Conservation (phyloP, 2,329 filamentous ascomycete genomes). For the Ophioceras dolichostomum region DNA sequence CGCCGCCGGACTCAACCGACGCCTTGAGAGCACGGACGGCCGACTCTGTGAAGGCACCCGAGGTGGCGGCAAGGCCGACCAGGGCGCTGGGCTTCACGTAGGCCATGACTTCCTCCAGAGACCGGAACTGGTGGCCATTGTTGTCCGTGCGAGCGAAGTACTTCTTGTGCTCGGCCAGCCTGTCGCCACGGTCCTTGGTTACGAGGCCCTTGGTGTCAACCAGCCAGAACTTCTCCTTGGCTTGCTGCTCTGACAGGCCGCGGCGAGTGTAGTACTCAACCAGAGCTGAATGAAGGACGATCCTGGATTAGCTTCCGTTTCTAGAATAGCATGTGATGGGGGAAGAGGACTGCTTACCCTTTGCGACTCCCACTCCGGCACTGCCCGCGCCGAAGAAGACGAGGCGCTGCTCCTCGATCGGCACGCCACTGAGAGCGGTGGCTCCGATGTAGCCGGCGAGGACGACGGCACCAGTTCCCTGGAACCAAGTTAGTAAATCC, state of each 20-base stretch:
- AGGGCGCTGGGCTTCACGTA: slow-evolving; percentile 92
- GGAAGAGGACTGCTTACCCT: too few relatives aligned
- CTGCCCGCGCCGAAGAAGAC: slow-evolving; percentile 95
- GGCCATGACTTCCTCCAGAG: slow-evolving; percentile 81
- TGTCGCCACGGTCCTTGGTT: slow-evolving; percentile 84
- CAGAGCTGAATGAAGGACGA: too few relatives aligned
- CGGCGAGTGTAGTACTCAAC: slow-evolving; percentile 94
- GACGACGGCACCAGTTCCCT: slow-evolving; percentile 92
- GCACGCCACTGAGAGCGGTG: slow-evolving; percentile 76
- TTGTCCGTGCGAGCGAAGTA: slow-evolving; percentile 56
- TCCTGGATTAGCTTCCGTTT: too few relatives aligned
- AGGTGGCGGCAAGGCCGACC: slow-evolving; percentile 87
- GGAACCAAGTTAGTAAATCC: background rate
- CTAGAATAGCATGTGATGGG: too few relatives aligned
- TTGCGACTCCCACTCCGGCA: slow-evolving; percentile 90
- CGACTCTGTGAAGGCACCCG: slow-evolving; percentile 83
- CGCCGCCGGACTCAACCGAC: slow-evolving; percentile 47
- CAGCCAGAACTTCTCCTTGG: slow-evolving; percentile 88
- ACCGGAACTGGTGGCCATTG: slow-evolving; percentile 58
- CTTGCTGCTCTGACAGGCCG: slow-evolving; percentile 77
- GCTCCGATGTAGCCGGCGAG: slow-evolving; percentile 67
- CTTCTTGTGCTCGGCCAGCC: slow-evolving; percentile 80
- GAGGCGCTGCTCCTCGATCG: slow-evolving; percentile 79
- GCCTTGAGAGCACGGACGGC: slow-evolving; percentile 62
- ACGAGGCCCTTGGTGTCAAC: slow-evolving; percentile 96